Evolutionary conservation across 1,139 yeast species (phyloP).

Genomic region (Yamadazyma trypodendri): DNA sequence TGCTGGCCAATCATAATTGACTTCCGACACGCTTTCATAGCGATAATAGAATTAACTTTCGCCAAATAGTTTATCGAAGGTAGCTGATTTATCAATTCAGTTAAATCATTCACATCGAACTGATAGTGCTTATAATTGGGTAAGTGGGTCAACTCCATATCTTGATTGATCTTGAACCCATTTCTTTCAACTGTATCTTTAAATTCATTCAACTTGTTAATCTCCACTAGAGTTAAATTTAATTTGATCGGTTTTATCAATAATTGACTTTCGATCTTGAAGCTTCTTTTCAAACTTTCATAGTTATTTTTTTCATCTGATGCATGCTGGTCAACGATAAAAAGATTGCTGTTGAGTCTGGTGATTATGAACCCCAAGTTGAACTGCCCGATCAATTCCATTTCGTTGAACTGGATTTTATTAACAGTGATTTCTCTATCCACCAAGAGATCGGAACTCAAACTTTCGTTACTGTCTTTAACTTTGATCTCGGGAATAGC

Average conservation of each 20-base stretch:
- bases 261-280: constrained; percentile 54
- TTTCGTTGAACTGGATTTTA: constrained; percentile 62
- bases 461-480: not conserved
- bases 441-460: not conserved
- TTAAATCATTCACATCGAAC: constrained; percentile 67
- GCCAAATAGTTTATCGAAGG: constrained; percentile 26
- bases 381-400: constrained; percentile 89
- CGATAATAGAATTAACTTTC: constrained; percentile 79
- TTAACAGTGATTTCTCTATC: constrained; percentile 58
- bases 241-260: constrained; percentile 65
- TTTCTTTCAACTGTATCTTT: constrained; percentile 58
- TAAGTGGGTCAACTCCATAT: constrained; percentile 44
- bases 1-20: constrained; percentile 93
- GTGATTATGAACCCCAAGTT: constrained; percentile 88
- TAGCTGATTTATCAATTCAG: constrained; percentile 60
- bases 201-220: constrained; percentile 64
- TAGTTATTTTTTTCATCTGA: constrained; percentile 93
- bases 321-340: constrained; percentile 95
- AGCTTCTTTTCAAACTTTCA: constrained; percentile 61
- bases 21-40: constrained; percentile 91
- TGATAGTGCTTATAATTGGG: constrained; percentile 73
- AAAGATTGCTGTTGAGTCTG: constrained; percentile 54
- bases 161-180: constrained; percentile 63
- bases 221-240: constrained; percentile 76
- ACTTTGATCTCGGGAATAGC: not conserved